These are phyloP conservation scores for Theobroma cacao DNA, from an alignment of 345 rosid genomes.

Conservation along the genomic window DNA sequence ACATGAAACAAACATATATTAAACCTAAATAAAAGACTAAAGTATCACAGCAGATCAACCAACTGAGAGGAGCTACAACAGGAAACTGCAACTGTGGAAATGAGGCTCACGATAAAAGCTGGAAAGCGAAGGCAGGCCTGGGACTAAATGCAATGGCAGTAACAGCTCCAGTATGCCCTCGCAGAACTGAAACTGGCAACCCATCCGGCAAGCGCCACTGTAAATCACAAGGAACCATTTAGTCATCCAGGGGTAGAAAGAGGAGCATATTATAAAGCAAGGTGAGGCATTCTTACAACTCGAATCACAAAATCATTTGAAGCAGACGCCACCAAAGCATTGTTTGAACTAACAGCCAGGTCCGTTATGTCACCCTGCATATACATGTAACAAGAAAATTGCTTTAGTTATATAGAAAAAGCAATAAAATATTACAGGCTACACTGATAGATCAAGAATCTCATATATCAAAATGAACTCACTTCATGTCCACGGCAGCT, in stretches of 20 bases:
- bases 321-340: conserved; percentile 92
- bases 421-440: conserved; percentile 17
- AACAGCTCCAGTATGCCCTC: conserved; percentile 95
- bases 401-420: background rate
- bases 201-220: conserved; percentile 99
- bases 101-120: conserved; percentile 88
- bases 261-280: conserved; percentile 12
- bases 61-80: conserved; percentile 16
- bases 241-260: conserved; percentile 12
- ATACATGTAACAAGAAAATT: conserved; percentile 14
- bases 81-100: conserved; percentile 16
- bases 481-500: conserved; percentile 99
- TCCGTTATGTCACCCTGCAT: conserved; percentile 96
- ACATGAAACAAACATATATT: conserved; percentile 9
- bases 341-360: conserved; percentile 95
- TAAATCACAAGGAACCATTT: conserved; percentile 26
- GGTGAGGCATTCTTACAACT: conserved; percentile 63
- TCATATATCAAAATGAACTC: conserved; percentile 32
- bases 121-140: conserved; percentile 78
- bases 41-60: conserved; percentile 15
- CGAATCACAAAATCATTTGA: conserved; percentile 96
- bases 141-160: conserved; percentile 97
- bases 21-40: background rate
- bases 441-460: conserved; percentile 7
- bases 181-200: conserved; percentile 82